Base-by-base conservation (phyloP, 306 rosid species). In the Cajanus cajan region DNA sequence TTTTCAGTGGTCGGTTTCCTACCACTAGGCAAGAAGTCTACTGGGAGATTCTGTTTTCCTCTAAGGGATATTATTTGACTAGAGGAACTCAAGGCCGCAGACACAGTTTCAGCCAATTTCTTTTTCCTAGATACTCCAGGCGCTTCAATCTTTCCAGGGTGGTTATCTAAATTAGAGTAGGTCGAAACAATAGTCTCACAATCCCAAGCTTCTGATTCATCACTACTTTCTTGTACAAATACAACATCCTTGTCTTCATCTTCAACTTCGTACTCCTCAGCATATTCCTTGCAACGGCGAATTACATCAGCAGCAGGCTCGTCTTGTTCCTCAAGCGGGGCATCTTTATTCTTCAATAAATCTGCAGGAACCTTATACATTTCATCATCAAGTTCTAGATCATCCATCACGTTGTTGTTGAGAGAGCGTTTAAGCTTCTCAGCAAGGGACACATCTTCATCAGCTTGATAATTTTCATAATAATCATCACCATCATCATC, bases 101-200 rank as follows among this genome's bases (percentile, higher is more conserved):
- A 81, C n/a, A 93, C 85, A 1, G 90, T 77, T 85, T 88, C 91
- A 44, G 91, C 73, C 82, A 95, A 86, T 84, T 83, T 95, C 90
- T 89, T 93, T 84, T 85, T 95, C 86, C 94, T 85, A 22, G 76
- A 48, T 66, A 61, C 63, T 74, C 72, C 91, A 25, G 97, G 96
- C 72, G 93, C 90, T 72, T 43, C 88, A 11, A 95, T 95, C 84
- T 86, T 90, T 55, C 90, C 88, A 61, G 99, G 99, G 73, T 91
- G 99, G 71, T 95, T 95, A 81, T 95, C 96, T 44, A 93, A 86
- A 86, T 86, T 93, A 24, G 99, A 86, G 77, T 88, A 95, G 0
- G 96, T 95, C 25, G 97, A 85, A 71, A 93, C 88, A 82, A 95
- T 89, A 51, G 98, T 95, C 82, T 95, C 99, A 68, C 98, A 91